phyloP scores from a whole-genome alignment of 1,139 yeast genomes.

The Lodderomyces elongisporus region DNA sequence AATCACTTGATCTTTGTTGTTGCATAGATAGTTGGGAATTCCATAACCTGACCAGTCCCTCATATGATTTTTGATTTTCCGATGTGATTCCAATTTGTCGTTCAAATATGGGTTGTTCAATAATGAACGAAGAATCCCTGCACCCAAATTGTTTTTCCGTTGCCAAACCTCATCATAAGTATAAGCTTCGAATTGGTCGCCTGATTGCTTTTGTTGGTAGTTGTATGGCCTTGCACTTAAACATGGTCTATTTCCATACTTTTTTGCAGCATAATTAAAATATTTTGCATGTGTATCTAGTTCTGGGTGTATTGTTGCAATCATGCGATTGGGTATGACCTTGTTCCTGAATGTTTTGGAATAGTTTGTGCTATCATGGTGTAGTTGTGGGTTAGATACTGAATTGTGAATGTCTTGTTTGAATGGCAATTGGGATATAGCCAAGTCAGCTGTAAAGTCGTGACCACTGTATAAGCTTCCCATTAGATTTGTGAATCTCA shows the following conservation, averaged over 20 bases:
- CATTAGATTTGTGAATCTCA: too few species aligned
- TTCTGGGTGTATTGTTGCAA: conserved; percentile 15
- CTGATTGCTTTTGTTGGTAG: conserved; percentile 17
- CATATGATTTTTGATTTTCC: conserved; percentile 21
- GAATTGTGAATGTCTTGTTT: conserved; percentile 6
- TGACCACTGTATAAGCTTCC: conserved; percentile 8
- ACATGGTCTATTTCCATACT: conserved; percentile 22
- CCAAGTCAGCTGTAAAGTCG: conserved; percentile 9
- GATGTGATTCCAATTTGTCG: conserved; percentile 16
- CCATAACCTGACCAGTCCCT: conserved; percentile 11
- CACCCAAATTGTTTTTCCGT: conserved; percentile 21
- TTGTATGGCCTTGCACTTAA: conserved; percentile 26
- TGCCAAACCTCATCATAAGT: conserved; percentile 15
- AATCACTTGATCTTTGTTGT: conserved; percentile 10
- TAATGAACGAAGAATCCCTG: conserved; percentile 26
- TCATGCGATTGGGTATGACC: conserved; percentile 9
- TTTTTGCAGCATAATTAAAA: conserved; percentile 21
- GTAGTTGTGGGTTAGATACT: conserved; percentile 3
- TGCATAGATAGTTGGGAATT: conserved; percentile 4
- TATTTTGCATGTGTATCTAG: conserved; percentile 26
- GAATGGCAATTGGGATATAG: conserved; percentile 15
- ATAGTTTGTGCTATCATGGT: conserved; percentile 7
- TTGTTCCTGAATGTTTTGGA: conserved; percentile 13
- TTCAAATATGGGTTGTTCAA: conserved; percentile 21
- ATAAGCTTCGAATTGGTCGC: conserved; percentile 14